phyloP scores from a whole-genome alignment of 139 green algal species.

The Coccomyxa sp. region DNA sequence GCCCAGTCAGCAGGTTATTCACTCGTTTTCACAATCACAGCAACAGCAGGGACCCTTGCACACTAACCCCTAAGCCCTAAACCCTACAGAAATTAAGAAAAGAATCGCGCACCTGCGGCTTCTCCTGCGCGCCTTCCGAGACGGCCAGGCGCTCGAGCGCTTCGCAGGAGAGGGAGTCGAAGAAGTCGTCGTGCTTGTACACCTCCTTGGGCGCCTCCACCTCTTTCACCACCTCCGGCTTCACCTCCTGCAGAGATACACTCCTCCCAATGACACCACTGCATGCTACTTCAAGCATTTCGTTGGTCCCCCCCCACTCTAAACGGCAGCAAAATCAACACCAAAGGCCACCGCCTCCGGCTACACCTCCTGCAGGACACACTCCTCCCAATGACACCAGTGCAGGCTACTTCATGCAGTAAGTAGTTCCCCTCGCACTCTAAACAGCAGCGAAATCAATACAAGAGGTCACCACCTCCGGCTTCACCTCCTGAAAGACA shows the following conservation, averaged over 20 bases:
- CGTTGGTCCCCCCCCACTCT: not conserved
- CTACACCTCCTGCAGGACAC: not conserved
- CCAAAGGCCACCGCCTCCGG: not conserved
- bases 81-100: not conserved
- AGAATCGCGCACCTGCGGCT: not conserved
- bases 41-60: too few species aligned
- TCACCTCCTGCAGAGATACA: constrained; percentile 15
- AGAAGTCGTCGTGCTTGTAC: constrained; percentile 82
- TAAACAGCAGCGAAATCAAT: not conserved
- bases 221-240: constrained; percentile 2
- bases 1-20: too few species aligned
- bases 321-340: not conserved
- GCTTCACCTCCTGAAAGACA: not conserved
- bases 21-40: too few species aligned
- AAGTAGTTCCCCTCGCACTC: not conserved
- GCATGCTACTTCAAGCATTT: not conserved
- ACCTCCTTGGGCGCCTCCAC: constrained; percentile 2
- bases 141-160: constrained; percentile 54
- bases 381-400: too few species aligned
- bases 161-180: constrained; percentile 81
- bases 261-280: not conserved
- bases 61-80: not conserved
- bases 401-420: not conserved
- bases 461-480: not conserved
- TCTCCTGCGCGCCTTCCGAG: not conserved